These are phyloP conservation scores for Diaporthe helianthi DNA, from an alignment of 2,329 filamentous ascomycete genomes.

Conservation along the genomic window DNA sequence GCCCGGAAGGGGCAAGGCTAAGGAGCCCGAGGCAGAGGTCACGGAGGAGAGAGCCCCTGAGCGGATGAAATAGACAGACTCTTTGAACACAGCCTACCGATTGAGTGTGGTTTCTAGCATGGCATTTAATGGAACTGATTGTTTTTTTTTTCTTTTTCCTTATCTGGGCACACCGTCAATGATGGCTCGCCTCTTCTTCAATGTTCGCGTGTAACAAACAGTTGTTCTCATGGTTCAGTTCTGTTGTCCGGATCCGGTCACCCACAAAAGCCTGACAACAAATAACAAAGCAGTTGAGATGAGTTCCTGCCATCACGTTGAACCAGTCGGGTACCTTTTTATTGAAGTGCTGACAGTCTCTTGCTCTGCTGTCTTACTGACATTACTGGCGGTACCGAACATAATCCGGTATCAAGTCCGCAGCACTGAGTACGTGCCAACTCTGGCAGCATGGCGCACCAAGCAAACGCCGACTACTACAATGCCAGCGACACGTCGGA, in stretches of 20 bases:
- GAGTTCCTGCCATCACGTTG: neutral
- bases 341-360: too few relatives aligned
- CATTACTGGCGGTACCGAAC: neutral
- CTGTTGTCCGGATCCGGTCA: neutral
- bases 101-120: neutral
- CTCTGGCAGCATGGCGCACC: neutral
- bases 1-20: constrained; percentile 54
- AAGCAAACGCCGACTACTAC: neutral
- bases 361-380: neutral
- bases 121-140: neutral
- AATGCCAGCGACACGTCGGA: neutral
- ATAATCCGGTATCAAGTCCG: neutral
- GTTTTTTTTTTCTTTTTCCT: too few relatives aligned
- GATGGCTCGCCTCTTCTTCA: neutral
- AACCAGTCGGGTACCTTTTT: neutral
- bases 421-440: too few relatives aligned
- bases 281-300: neutral
- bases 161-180: accelerated
- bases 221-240: neutral
- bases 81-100: neutral
- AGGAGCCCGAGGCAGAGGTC: neutral
- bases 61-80: constrained; percentile 9
- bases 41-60: constrained; percentile 6
- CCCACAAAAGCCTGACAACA: neutral
- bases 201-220: neutral